phyloP scores from a whole-genome alignment of 2,329 filamentous ascomycete genomes.

The Fusarium succisae region DNA sequence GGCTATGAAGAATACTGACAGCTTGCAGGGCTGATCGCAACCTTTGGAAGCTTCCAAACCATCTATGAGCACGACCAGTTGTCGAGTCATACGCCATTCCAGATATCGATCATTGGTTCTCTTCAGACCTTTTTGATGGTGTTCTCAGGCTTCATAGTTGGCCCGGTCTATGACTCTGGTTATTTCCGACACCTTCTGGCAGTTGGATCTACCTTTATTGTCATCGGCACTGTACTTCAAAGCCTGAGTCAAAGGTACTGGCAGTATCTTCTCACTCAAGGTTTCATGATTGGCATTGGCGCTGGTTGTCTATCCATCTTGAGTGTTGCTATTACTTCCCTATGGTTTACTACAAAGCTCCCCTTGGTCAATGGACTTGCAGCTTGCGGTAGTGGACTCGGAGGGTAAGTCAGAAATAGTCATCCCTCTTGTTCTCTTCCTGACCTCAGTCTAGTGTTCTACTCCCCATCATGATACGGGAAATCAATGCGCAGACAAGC shows the following conservation, averaged over 20 bases:
- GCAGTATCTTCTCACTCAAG: conserved; percentile 83
- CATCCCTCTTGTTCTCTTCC: rapidly evolving
- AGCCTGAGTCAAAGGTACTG: conserved; percentile 63
- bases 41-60: conserved; percentile 38
- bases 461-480: conserved; percentile 33
- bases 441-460: conserved; percentile 6
- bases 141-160: conserved; percentile 35
- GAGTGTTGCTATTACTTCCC: conserved; percentile 76
- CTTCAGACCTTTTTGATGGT: conserved; percentile 39
- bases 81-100: conserved; percentile 7
- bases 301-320: conserved; percentile 82
- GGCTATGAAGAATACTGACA: no score
- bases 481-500: neutral
- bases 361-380: conserved; percentile 82
- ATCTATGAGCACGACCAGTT: conserved; percentile 35
- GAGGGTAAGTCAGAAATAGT: conserved; percentile 53
- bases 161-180: conserved; percentile 33
- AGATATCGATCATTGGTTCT: conserved; percentile 38
- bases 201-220: conserved; percentile 23
- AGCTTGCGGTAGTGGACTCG: conserved; percentile 74
- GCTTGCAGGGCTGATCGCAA: conserved; percentile 19
- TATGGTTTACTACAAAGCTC: conserved; percentile 77
- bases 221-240: conserved; percentile 31
- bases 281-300: conserved; percentile 74
- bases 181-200: conserved; percentile 31